Base-by-base conservation (phyloP, 139 green algal genomes). In the Chlorella sp. region DNA sequence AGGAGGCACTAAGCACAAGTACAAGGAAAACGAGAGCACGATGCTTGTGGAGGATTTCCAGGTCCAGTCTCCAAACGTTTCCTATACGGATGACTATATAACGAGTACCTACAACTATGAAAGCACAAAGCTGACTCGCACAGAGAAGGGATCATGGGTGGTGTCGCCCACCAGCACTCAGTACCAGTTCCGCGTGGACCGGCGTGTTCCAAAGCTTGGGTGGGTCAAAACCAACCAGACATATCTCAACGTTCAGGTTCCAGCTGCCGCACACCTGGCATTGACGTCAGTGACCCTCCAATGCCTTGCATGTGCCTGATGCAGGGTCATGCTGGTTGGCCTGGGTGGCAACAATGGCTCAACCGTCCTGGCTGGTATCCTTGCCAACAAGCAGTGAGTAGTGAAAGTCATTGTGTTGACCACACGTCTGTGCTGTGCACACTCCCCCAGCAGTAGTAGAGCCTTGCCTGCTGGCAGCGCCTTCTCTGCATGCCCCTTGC, bases 301-400 rank as follows among this genome's bases (percentile, higher is more conserved):
- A n/a, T n/a, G n/a, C n/a, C n/a, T n/a, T n/a, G n/a, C n/a, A n/a
- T n/a, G n/a, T n/a, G n/a, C n/a, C n/a, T n/a, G n/a, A n/a, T n/a
- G n/a, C n/a, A n/a, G 94, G 5, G 88, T 99, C 2, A 99, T 99
- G 95, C 90, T 99, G 0, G 96, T 99, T 2, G 95, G 95, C 49
- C 93, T 87, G 85, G 95, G 96, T 49, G 95, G 95, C 51, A 99
- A 99, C 86, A 99, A 99, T 77, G 96, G 96, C 27, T 92, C 91
- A 24, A 99, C 95, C 20, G 74, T 99, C 2, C 95, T 87, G 3
- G 96, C 85, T 33, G 94, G 93, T 49, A 91, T 99, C 36, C 87
- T 99, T 1, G 95, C 96, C 23, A 99, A 99, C 84, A 95, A 96
- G 74, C 85, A 93, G 91, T 96, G 63, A 92, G 90, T n/a, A n/a